Conservation (phyloP, 805 yeast genomes). For the Hanseniaspora taiwanica region DNA sequence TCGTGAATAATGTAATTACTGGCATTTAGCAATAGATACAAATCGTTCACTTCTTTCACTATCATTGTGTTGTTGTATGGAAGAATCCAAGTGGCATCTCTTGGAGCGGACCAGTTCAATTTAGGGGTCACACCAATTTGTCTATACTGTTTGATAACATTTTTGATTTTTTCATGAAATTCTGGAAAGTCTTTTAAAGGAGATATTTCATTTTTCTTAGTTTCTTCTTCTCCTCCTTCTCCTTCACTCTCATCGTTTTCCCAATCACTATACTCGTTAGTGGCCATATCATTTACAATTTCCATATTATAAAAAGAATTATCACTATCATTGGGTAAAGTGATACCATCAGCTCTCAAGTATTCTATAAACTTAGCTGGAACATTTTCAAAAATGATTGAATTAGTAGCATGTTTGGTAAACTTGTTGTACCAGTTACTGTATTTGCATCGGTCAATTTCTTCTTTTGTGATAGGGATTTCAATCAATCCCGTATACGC, state of each 20-base stretch:
- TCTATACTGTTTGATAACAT: conserved; percentile 35
- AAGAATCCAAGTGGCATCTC: conserved; percentile 87
- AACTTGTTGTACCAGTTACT: conserved; percentile 49
- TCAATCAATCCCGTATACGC: conserved; percentile 10
- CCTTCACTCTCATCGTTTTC: conserved; percentile 31
- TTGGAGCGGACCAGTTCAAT: conserved; percentile 94
- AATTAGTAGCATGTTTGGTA: conserved; percentile 33
- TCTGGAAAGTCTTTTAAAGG: conserved; percentile 43
- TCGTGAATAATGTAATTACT: conserved; percentile 86
- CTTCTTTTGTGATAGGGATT: conserved; percentile 23
- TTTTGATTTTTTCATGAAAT: conserved; percentile 41
- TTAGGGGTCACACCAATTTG: conserved; percentile 60
- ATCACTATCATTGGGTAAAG: conserved; percentile 34
- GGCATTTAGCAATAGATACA: conserved; percentile 70
- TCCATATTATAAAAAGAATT: conserved; percentile 24
- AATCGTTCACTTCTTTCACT: conserved; percentile 59
- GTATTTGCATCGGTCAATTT: conserved; percentile 39
- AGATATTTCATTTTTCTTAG: conserved; percentile 15
- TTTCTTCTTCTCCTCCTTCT: conserved; percentile 13
- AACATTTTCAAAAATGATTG: conserved; percentile 41
- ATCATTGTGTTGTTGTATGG: conserved; percentile 55
- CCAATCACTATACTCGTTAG: conserved; percentile 68
- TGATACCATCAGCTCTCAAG: conserved; percentile 54
- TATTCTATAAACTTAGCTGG: conserved; percentile 48
- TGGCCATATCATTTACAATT: conserved; percentile 24